phyloP scores from a whole-genome alignment of 192 early-diverging fungal species.

The Phycomyces blakesleeanus region DNA sequence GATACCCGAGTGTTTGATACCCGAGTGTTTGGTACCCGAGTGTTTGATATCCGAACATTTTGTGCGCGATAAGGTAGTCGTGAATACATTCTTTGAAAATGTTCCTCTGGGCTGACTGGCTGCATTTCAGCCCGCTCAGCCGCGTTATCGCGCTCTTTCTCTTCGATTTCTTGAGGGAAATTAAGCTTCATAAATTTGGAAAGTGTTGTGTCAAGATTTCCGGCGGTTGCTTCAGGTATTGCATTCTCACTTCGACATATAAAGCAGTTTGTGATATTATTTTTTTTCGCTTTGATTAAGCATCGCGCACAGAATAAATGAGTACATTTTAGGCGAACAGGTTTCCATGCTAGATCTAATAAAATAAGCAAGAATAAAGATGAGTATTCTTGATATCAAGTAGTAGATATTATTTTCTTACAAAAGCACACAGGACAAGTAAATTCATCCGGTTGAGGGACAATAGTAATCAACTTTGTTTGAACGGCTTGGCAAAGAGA shows the following conservation, averaged over 20 bases:
- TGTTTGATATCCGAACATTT: too few species aligned
- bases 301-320: constrained; percentile 83
- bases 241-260: constrained; percentile 65
- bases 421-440: constrained; percentile 75
- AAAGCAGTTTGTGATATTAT: constrained; percentile 66
- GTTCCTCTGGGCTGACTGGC: too few species aligned
- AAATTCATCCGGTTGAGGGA: constrained; percentile 81
- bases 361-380: background rate
- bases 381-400: background rate
- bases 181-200: constrained; percentile 73
- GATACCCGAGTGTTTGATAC: too few species aligned
- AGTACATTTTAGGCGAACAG: constrained; percentile 67
- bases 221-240: constrained; percentile 53
- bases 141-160: constrained; percentile 62
- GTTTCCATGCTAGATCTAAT: constrained; percentile 67
- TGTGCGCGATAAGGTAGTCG: too few species aligned
- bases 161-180: constrained; percentile 75
- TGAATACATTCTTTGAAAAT: too few species aligned
- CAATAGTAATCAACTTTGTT: constrained; percentile 59
- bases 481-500: constrained; percentile 61
- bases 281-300: constrained; percentile 66
- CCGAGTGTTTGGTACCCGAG: too few species aligned
- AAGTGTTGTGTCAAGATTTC: constrained; percentile 59
- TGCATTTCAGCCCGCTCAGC: constrained; percentile 49
- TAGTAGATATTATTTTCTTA: constrained; percentile 29